Evolutionary conservation across 176 grass and related monocot species (phyloP).

Genomic region (Juncus inflexus): DNA sequence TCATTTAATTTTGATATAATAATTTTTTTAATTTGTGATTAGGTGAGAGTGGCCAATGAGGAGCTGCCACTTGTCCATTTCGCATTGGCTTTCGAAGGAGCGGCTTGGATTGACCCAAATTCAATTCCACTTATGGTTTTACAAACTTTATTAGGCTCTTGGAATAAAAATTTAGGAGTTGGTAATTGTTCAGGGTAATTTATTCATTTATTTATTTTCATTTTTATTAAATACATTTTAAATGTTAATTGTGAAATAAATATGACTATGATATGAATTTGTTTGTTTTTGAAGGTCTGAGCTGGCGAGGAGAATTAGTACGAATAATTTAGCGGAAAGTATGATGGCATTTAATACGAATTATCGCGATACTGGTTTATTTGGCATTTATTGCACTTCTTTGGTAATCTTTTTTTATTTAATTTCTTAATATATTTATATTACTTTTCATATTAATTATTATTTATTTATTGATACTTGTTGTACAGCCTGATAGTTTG

Average conservation of each 20-base stretch:
- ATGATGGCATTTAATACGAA: constrained; percentile 96
- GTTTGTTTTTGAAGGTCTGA: constrained; percentile 64
- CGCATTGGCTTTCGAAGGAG: constrained; percentile 85
- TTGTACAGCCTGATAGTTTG: constrained; percentile 55
- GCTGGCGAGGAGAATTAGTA: constrained; percentile 76
- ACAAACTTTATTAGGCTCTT: constrained; percentile 84
- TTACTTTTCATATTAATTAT: constrained; percentile 19
- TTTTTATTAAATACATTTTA: background rate
- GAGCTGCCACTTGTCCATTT: constrained; percentile 58
- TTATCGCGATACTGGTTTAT: constrained; percentile 84
- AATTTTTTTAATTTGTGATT: too few species aligned
- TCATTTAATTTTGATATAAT: constrained; percentile 14
- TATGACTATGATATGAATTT: constrained; percentile 12
- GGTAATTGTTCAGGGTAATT: constrained; percentile 88
- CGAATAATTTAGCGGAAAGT: constrained; percentile 63
- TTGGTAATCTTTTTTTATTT: constrained; percentile 44
- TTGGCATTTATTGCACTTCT: constrained; percentile 70
- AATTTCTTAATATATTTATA: constrained; percentile 6
- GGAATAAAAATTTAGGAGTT: constrained; percentile 59
- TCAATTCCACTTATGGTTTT: constrained; percentile 98
- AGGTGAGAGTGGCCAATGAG: constrained; percentile 60
- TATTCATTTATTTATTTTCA: constrained; percentile 18
- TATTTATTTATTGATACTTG: constrained; percentile 26
- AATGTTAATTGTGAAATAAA: background rate
- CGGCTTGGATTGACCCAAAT: constrained; percentile 70